These are phyloP conservation scores for Hyaloperonospora arabidopsidis DNA, from an alignment of 352 stramenopile species.

Conservation along the genomic window DNA sequence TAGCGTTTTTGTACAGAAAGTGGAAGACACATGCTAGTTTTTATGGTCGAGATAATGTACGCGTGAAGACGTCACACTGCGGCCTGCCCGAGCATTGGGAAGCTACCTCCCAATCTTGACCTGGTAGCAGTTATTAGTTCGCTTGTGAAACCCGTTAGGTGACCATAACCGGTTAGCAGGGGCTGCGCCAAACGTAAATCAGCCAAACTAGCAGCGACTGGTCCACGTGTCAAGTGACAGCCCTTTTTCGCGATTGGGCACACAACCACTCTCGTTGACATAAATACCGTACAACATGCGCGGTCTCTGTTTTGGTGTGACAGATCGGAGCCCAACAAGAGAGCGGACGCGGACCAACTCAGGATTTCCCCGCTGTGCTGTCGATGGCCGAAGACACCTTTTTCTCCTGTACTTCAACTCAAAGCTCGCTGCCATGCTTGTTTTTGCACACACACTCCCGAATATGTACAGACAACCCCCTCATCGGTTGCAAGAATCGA, in stretches of 20 bases:
- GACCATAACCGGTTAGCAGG: too few species aligned
- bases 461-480: neutral
- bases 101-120: too few species aligned
- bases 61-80: too few species aligned
- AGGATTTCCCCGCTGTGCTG: constrained; percentile 2
- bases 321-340: constrained; percentile 16
- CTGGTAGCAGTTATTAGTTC: too few species aligned
- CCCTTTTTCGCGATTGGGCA: neutral
- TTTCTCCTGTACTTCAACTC: neutral
- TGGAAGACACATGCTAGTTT: too few species aligned
- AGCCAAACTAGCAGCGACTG: constrained; percentile 6
- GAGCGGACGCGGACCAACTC: constrained; percentile 13
- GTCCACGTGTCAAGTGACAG: constrained; percentile 6
- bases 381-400: neutral
- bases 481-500: constrained; percentile 18
- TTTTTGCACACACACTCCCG: constrained; percentile 7
- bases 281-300: neutral
- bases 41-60: too few species aligned
- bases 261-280: neutral
- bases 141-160: too few species aligned
- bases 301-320: constrained; percentile 18
- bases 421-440: constrained; percentile 4
- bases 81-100: too few species aligned
- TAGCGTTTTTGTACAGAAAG: too few species aligned
- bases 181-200: too few species aligned